Conservation (phyloP, 2,329 filamentous ascomycete species). For the Dactylonectria macrodidyma region DNA sequence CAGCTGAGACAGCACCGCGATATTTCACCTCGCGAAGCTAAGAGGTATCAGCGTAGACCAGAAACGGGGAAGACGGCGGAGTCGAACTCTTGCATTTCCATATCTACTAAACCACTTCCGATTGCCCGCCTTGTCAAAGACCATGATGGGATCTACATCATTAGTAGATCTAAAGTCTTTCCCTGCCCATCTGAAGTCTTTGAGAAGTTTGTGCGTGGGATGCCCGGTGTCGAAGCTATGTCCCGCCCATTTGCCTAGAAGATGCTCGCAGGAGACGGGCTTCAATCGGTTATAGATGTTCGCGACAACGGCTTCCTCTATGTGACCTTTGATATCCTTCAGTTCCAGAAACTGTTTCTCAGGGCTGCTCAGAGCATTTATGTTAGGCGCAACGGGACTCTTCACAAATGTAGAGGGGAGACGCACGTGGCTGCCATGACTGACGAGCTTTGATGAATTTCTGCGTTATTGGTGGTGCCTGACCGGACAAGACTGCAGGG, state of each 20-base stretch:
- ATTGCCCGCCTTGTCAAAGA: conserved; percentile 46
- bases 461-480: too few species aligned
- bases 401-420: too few species aligned
- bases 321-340: not conserved
- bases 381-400: too few species aligned
- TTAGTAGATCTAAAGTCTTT: conserved; percentile 49
- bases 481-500: too few species aligned
- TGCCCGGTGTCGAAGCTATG: conserved; percentile 17
- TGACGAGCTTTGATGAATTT: too few species aligned
- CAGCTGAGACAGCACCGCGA: not conserved
- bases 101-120: not conserved
- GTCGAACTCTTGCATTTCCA: not conserved
- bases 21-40: not conserved
- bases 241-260: conserved; percentile 11
- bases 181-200: conserved; percentile 49
- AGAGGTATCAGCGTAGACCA: not conserved
- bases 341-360: not conserved
- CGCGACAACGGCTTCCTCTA: not conserved
- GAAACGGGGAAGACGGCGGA: not conserved
- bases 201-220: not conserved
- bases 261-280: not conserved
- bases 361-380: too few species aligned
- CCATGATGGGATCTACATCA: conserved; percentile 51
- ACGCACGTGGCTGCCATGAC: too few species aligned
- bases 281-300: not conserved